Percentiles rank a stretch among this genome's conserved stretches.
Conservation (phyloP, 1,284 basidiomycete genomes). For the Schizophyllum commune region DNA sequence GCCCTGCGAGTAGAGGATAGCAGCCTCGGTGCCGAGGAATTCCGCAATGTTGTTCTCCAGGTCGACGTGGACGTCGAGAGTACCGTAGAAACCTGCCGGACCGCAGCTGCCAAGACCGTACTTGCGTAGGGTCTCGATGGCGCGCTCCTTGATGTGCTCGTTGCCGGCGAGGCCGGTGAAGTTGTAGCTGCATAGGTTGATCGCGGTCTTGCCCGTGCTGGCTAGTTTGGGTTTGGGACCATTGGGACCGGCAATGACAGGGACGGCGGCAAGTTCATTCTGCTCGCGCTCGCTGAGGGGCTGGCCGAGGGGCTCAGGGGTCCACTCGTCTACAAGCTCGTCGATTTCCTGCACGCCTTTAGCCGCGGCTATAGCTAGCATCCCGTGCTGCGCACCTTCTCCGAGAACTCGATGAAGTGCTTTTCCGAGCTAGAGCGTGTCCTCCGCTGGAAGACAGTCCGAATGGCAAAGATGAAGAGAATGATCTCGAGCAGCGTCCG, state of each 20-base stretch:
- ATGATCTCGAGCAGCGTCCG: constrained; percentile 88
- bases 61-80: constrained; percentile 88
- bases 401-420: constrained; percentile 86
- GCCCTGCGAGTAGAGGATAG: constrained; percentile 93
- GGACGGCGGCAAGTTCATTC: constrained; percentile 66
- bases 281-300: constrained; percentile 57
- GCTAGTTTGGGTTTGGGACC: constrained; percentile 79
- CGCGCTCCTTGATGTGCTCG: constrained; percentile 80
- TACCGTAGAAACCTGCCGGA: constrained; percentile 97
- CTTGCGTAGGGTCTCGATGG: constrained; percentile 80
- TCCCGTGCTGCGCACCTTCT: constrained; percentile 56
- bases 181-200: constrained; percentile 90
- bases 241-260: constrained; percentile 75
- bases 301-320: constrained; percentile 77
- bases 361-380: constrained; percentile 1
- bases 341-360: constrained; percentile 73
- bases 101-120: constrained; percentile 97
- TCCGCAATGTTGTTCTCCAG: constrained; percentile 86
- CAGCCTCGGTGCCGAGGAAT: constrained; percentile 83
- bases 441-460: constrained; percentile 84
- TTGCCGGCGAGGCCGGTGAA: constrained; percentile 89
- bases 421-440: constrained; percentile 82
- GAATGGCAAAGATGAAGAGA: constrained; percentile 82
- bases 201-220: constrained; percentile 69
- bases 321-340: constrained; percentile 95